A percentile compares a stretch with the other conserved stretches of the same genome.
Evolutionary conservation across 2,329 filamentous ascomycete genomes (phyloP).

Genomic region (Rhynchosporium graminicola): DNA sequence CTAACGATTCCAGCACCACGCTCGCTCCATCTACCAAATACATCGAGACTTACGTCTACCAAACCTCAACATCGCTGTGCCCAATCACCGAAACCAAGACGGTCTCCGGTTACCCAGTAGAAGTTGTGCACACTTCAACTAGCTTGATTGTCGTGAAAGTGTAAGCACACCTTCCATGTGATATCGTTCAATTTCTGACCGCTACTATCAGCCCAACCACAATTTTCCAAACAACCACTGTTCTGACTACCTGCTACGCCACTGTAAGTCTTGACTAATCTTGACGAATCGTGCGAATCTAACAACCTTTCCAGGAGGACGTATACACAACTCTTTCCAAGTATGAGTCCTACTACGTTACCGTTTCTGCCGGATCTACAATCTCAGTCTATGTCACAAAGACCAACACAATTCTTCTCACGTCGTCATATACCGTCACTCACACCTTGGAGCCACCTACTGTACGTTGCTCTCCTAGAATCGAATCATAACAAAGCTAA

Average conservation of each 20-base stretch:
- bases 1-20: conserved; percentile 13
- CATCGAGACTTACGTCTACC: conserved; percentile 39
- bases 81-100: conserved; percentile 50
- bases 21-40: conserved; percentile 24
- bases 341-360: conserved; percentile 44
- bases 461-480: not conserved
- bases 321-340: conserved; percentile 14
- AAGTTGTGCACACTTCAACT: conserved; percentile 38
- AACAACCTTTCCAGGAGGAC: not conserved
- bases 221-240: conserved; percentile 10
- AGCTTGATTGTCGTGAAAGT: conserved; percentile 32
- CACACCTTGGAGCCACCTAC: conserved; percentile 33
- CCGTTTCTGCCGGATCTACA: conserved; percentile 47
- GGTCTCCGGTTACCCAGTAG: conserved; percentile 45
- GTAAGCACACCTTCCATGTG: not conserved
- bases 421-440: conserved; percentile 39
- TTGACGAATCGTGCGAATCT: not conserved
- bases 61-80: conserved; percentile 45
- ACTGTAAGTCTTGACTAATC: not conserved
- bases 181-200: not conserved
- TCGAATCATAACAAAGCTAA: not conserved
- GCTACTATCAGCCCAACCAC: conserved; percentile 7
- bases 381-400: conserved; percentile 46
- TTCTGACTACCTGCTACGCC: conserved; percentile 14
- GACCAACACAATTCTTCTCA: conserved; percentile 46